phyloP scores from a whole-genome alignment of 192 early-diverging fungal genomes.

The Spizellomyces punctatus region DNA sequence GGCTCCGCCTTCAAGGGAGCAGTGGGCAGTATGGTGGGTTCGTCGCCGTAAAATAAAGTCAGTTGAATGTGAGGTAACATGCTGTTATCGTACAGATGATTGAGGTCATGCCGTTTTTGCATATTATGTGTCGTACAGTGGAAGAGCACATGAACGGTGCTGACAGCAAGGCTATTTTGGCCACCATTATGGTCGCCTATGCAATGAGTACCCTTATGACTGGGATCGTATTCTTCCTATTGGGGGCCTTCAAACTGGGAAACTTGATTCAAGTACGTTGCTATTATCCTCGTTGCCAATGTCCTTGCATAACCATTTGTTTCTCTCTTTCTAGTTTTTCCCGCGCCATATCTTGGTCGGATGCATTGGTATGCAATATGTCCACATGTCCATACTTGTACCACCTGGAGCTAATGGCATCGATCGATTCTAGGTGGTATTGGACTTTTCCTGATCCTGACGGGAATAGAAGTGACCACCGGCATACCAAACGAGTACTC shows the following conservation, averaged over 20 bases:
- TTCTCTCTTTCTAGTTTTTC: constrained; percentile 44
- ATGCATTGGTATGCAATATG: constrained; percentile 70
- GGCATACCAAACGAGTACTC: constrained; percentile 63
- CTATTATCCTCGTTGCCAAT: not conserved
- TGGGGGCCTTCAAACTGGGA: constrained; percentile 79
- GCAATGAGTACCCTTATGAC: constrained; percentile 87
- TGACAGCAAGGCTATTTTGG: constrained; percentile 70
- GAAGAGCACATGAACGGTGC: constrained; percentile 58
- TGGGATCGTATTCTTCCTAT: constrained; percentile 79
- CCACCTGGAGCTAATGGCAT: too few species aligned
- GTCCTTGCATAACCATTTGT: not conserved
- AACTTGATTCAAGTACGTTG: constrained; percentile 43
- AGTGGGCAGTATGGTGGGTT: constrained; percentile 76
- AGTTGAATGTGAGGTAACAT: constrained; percentile 25
- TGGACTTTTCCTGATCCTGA: constrained; percentile 78
- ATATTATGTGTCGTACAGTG: constrained; percentile 75
- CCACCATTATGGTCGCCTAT: constrained; percentile 90
- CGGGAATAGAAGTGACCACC: constrained; percentile 87
- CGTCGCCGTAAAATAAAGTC: not conserved
- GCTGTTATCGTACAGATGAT: constrained; percentile 48
- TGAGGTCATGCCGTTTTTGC: constrained; percentile 88
- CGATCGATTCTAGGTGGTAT: constrained; percentile 23
- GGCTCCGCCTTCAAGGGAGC: constrained; percentile 89
- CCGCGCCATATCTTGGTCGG: constrained; percentile 89
- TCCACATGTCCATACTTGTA: not conserved